These are phyloP conservation scores for Penicillium sp. DNA, from an alignment of 2,329 filamentous ascomycete species.

Conservation along the genomic window DNA sequence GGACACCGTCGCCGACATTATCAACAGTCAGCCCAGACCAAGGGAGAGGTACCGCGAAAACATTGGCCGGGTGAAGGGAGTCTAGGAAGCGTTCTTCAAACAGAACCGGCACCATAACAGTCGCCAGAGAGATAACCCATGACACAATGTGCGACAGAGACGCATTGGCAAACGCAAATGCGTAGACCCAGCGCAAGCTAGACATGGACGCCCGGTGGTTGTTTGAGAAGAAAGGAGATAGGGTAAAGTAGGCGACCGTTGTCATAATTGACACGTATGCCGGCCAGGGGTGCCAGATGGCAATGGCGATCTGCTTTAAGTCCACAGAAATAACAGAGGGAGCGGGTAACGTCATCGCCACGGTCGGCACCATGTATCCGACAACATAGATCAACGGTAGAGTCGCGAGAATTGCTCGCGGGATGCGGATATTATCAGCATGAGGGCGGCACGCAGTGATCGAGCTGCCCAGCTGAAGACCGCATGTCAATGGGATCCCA, in stretches of 20 bases:
- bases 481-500: slow-evolving; percentile 44
- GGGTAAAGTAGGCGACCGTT: slow-evolving; percentile 27
- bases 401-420: slow-evolving; percentile 31
- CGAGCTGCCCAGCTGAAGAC: slow-evolving; percentile 46
- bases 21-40: slow-evolving; percentile 33
- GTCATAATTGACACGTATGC: slow-evolving; percentile 46
- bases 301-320: slow-evolving; percentile 50
- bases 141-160: slow-evolving; percentile 43
- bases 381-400: slow-evolving; percentile 44
- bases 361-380: slow-evolving; percentile 46
- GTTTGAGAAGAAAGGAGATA: slow-evolving; percentile 25
- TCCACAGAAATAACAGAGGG: slow-evolving; percentile 39
- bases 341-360: slow-evolving; percentile 45
- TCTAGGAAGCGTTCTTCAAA: slow-evolving; percentile 33
- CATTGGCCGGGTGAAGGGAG: slow-evolving; percentile 38
- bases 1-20: slow-evolving; percentile 42
- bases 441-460: slow-evolving; percentile 38
- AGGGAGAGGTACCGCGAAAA: slow-evolving; percentile 39
- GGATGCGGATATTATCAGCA: slow-evolving; percentile 34
- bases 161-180: slow-evolving; percentile 42
- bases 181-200: slow-evolving; percentile 41
- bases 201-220: slow-evolving; percentile 29
- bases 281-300: slow-evolving; percentile 53
- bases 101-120: slow-evolving; percentile 36
- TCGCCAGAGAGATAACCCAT: slow-evolving; percentile 42